Evolutionary conservation across 108 stramenopile genomes (phyloP).

Genomic region (Cyclotella cryptica): DNA sequence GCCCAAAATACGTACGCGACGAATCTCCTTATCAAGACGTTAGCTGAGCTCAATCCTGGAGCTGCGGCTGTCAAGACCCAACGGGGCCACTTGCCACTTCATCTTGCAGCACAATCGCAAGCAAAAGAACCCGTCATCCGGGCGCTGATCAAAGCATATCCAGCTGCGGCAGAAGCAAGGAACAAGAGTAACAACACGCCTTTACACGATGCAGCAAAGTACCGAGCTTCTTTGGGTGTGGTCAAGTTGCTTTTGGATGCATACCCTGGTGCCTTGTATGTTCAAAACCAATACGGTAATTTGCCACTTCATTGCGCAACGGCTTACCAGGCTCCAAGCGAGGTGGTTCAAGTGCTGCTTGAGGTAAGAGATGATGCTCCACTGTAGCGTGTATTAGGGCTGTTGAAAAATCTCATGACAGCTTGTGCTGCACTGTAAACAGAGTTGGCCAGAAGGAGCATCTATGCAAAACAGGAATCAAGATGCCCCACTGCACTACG

Average conservation of each 20-base stretch:
- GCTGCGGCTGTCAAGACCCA: slow-evolving; percentile 52
- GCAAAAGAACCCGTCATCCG: slow-evolving; percentile 59
- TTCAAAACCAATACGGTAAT: slow-evolving; percentile 62
- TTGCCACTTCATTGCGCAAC: slow-evolving; percentile 59
- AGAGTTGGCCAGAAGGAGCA: slow-evolving; percentile 52
- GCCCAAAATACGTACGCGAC: slow-evolving; percentile 62
- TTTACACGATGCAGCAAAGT: slow-evolving; percentile 72
- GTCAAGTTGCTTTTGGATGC: slow-evolving; percentile 55
- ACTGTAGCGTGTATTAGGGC: not conserved
- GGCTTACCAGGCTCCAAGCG: slow-evolving; percentile 52
- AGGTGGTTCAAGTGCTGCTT: slow-evolving; percentile 47
- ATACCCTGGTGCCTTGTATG: slow-evolving; percentile 51
- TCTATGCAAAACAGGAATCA: slow-evolving; percentile 57
- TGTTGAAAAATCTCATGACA: no score
- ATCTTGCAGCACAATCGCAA: slow-evolving; percentile 65
- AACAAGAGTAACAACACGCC: slow-evolving; percentile 66
- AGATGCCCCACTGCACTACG: slow-evolving; percentile 55
- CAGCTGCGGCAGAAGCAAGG: slow-evolving; percentile 54
- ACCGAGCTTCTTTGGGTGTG: slow-evolving; percentile 53
- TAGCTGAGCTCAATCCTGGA: slow-evolving; percentile 61
- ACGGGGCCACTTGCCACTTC: slow-evolving; percentile 63
- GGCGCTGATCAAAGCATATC: slow-evolving; percentile 59
- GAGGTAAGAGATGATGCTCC: slow-evolving; percentile 10
- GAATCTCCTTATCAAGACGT: slow-evolving; percentile 52
- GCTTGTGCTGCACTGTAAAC: not conserved